Conservation (phyloP, 2,329 filamentous ascomycete genomes). For the Penicillium rolfsii region DNA sequence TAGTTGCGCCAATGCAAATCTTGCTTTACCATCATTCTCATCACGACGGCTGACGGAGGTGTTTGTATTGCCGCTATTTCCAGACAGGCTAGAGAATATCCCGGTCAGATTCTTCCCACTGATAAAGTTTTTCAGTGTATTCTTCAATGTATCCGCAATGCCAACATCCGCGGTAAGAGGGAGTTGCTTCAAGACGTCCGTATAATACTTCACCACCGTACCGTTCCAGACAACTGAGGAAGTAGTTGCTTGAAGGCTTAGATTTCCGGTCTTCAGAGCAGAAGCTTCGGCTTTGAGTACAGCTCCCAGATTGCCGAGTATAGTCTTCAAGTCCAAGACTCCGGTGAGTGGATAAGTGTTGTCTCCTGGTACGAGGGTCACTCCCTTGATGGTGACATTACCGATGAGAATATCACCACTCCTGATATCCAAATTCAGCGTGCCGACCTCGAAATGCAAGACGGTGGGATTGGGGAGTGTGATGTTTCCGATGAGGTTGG, state of each 20-base stretch:
- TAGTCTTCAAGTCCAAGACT: slow-evolving; percentile 19
- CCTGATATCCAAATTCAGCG: slow-evolving; percentile 26
- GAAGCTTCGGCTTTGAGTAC: slow-evolving; percentile 24
- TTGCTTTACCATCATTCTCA: slow-evolving; percentile 1
- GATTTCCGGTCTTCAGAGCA: slow-evolving; percentile 15
- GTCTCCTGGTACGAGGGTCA: slow-evolving; percentile 27
- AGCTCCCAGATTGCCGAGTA: slow-evolving; percentile 19
- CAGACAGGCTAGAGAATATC: not conserved
- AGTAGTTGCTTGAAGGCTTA: slow-evolving; percentile 20
- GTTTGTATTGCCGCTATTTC: not conserved
- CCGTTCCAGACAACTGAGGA: slow-evolving; percentile 21
- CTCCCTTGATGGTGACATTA: slow-evolving; percentile 22
- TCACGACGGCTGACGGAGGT: not conserved
- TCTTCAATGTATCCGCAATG: slow-evolving; percentile 23
- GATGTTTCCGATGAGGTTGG: slow-evolving; percentile 28
- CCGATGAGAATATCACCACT: slow-evolving; percentile 25
- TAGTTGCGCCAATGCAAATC: slow-evolving; percentile 11
- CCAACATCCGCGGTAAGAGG: slow-evolving; percentile 21
- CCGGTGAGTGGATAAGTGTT: slow-evolving; percentile 27
- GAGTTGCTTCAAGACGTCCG: slow-evolving; percentile 22
- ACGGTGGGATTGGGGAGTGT: slow-evolving; percentile 28
- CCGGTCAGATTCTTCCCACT: slow-evolving; percentile 13
- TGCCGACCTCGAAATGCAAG: slow-evolving; percentile 29
- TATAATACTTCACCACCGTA: slow-evolving; percentile 27
- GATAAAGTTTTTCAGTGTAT: slow-evolving; percentile 20